Base-by-base conservation (phyloP, 441 rosid genomes). In the Populus hybrid region DNA sequence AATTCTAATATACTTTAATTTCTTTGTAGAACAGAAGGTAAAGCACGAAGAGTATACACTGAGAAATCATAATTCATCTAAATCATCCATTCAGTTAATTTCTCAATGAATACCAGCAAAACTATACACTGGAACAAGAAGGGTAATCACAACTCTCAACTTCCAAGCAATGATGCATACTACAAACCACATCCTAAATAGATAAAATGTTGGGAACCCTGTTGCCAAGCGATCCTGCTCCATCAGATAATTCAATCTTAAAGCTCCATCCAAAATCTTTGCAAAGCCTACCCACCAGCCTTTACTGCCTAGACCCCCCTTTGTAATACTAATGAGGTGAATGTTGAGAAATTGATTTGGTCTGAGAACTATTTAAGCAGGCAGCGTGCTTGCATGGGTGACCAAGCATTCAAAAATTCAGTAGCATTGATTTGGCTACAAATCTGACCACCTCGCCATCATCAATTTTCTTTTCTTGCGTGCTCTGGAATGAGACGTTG, bases 401-500 rank as follows among this genome's bases (percentile, higher is more conserved):
- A 74, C 53, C 26, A 74, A 68, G 74, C 79, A 68, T 78, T 66
- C 84, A 79, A 83, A 81, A 79, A 72, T 57, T 70, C 59, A 68
- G 38, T 72, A 26, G 71, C 78, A 46, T 4, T 46, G 57, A 46
- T 72, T 26, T 42, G 75, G 64, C 70, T 40, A 74, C 24, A 63
- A 40, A 73, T 57, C 64, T 38, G n/a, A 28, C 34, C 65, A 34
- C 82, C 61, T 74, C 30, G 40, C 53, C 38, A 61, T 61, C 35
- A 38, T 69, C 72, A 61, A 28, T 82, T 75, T 66, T 79, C 80
- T 76, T 70, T 82, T 77, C 87, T 84, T 23, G 82, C 85, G 61
- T 88, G 91, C 78, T 85, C 89, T 36, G 96, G 96, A 72, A 91
- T 90, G 79, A 91, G 88, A 18, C 90, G 91, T 19, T 85, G 84